A percentile compares a stretch with the other conserved stretches of the same genome.
Evolutionary conservation across 139 green algal genomes (phyloP).

Genomic region (Nannochloris sp.): DNA sequence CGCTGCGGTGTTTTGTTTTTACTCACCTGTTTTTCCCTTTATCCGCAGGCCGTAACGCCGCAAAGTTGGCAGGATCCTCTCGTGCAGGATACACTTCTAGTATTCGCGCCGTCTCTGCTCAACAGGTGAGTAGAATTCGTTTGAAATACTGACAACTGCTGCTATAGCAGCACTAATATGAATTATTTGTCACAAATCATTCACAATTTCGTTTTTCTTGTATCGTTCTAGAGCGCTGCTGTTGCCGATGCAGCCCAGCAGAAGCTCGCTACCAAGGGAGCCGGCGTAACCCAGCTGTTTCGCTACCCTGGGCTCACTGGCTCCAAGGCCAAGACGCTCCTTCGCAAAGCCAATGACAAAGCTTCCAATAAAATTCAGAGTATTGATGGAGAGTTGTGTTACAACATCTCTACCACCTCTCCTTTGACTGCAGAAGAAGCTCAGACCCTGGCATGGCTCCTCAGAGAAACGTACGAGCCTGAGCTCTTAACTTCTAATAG

Average conservation of each 20-base stretch:
- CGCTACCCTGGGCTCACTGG: conserved; percentile 63
- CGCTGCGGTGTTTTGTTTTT: too few relatives aligned
- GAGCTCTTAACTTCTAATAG: conserved; percentile 62
- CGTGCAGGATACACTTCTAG: too few relatives aligned
- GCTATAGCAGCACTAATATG: too few relatives aligned
- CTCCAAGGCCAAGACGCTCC: conserved; percentile 53
- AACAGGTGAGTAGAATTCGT: too few relatives aligned
- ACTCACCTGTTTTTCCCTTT: too few relatives aligned
- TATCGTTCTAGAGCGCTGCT: too few relatives aligned
- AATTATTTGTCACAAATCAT: too few relatives aligned
- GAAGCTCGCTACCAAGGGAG: neutral
- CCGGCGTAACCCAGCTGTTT: conserved; percentile 75
- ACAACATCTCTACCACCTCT: conserved; percentile 73
- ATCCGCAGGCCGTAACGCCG: too few relatives aligned
- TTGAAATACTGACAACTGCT: too few relatives aligned
- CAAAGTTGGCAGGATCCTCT: too few relatives aligned
- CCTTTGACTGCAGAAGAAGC: conserved; percentile 59
- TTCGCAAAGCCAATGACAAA: conserved; percentile 68
- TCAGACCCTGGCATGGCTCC: conserved; percentile 80
- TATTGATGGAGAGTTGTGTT: conserved; percentile 83
- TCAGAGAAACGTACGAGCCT: conserved; percentile 95
- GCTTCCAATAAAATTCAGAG: conserved; percentile 47
- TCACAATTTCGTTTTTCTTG: too few relatives aligned
- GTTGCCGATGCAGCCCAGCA: neutral
- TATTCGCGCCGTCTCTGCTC: too few relatives aligned